These are phyloP conservation scores for Solanum lignicaule DNA, from an alignment of 257 asterid genomes.

Conservation along the genomic window DNA sequence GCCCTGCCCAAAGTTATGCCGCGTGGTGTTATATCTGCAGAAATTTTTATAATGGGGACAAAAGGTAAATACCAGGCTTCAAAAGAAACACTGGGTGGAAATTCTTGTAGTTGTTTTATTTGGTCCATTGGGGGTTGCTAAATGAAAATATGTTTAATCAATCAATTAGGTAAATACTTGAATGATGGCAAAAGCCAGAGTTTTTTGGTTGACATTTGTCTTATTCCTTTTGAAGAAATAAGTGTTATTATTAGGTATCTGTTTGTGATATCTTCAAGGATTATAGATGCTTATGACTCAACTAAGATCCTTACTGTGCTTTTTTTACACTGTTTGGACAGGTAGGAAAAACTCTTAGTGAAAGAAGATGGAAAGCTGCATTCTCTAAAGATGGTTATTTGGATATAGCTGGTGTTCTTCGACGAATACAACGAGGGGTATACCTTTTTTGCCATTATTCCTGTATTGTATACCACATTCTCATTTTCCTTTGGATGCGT, in stretches of 20 bases:
- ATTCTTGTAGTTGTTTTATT: background rate
- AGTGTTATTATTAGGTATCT: background rate
- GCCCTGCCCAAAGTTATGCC: background rate
- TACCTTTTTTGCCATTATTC: background rate
- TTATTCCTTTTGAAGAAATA: background rate
- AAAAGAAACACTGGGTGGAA: background rate
- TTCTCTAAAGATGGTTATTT: conserved; percentile 67
- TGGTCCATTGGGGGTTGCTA: background rate
- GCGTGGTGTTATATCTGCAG: background rate
- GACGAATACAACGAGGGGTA: conserved; percentile 98
- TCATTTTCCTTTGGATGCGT: background rate
- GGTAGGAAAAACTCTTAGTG: conserved; percentile 87
- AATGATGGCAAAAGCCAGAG: background rate
- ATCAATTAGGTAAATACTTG: background rate
- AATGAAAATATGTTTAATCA: background rate
- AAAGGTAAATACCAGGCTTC: background rate
- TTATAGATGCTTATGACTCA: background rate
- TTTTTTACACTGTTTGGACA: conserved; percentile 10
- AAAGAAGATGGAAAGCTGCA: conserved; percentile 96
- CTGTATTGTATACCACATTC: conserved; percentile 2
- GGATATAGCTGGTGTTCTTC: conserved; percentile 89
- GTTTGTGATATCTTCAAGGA: background rate
- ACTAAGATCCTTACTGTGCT: background rate
- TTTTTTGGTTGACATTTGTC: background rate
- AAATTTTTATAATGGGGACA: background rate